Conservation (phyloP, 306 rosid genomes). For the Prunus kanzakura region DNA sequence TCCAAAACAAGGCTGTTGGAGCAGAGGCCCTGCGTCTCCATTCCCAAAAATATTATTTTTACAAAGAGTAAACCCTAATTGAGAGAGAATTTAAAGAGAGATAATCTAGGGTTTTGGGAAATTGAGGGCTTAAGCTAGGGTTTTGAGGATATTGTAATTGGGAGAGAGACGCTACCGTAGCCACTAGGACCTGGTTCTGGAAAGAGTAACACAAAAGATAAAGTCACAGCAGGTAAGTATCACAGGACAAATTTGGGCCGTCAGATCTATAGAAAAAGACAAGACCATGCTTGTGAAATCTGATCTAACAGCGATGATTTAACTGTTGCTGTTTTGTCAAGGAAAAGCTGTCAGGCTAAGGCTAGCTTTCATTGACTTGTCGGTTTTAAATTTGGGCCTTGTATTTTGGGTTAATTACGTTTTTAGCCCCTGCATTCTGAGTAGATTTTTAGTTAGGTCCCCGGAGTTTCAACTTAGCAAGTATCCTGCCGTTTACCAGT, state of each 20-base stretch:
- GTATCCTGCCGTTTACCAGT: too few species aligned
- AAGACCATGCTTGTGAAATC: not conserved
- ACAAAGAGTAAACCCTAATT: not conserved
- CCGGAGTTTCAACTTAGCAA: not conserved
- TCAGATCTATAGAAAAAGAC: not conserved
- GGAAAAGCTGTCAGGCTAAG: not conserved
- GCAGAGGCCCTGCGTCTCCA: slow-evolving; percentile 21
- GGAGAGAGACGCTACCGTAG: not conserved
- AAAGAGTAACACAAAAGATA: not conserved
- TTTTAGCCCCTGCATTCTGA: not conserved
- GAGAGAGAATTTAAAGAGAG: not conserved
- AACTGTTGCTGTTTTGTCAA: not conserved
- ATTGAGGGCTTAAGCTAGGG: slow-evolving; percentile 28
- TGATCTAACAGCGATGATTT: not conserved
- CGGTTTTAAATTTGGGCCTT: not conserved
- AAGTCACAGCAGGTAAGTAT: not conserved
- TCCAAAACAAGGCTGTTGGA: slow-evolving; percentile 18
- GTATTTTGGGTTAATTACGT: not conserved
- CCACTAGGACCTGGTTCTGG: slow-evolving; percentile 9
- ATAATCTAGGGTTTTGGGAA: slow-evolving; percentile 23
- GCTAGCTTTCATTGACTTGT: not conserved
- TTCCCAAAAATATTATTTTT: slow-evolving; percentile 2
- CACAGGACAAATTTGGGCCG: not conserved
- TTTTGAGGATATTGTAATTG: slow-evolving; percentile 18
- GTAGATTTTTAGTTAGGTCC: not conserved